phyloP scores from a whole-genome alignment of 257 asterid species.

The Rehmannia glutinosa region DNA sequence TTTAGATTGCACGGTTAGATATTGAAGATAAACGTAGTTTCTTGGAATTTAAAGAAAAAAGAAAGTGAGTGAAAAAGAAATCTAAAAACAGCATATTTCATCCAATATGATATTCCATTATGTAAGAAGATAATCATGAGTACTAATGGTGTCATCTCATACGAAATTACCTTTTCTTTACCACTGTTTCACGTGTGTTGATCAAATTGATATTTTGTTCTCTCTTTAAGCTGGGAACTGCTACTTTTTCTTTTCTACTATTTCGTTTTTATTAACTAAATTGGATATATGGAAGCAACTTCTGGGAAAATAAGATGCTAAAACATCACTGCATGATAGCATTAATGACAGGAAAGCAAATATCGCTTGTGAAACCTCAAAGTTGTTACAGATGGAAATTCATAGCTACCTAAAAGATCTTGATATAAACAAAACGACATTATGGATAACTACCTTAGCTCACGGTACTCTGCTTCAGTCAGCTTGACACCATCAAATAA shows the following conservation, averaged over 20 bases:
- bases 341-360: constrained; percentile 1
- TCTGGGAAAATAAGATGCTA: neutral
- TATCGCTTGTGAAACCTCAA: constrained; percentile 7
- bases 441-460: constrained; percentile 46
- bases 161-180: neutral
- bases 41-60: neutral
- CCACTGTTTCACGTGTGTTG: neutral
- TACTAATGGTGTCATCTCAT: neutral
- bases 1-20: neutral
- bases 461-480: constrained; percentile 65
- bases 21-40: neutral
- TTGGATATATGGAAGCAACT: neutral
- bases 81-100: neutral
- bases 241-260: neutral
- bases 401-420: neutral
- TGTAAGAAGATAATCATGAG: neutral
- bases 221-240: neutral
- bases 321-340: constrained; percentile 1
- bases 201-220: neutral
- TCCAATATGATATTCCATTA: neutral
- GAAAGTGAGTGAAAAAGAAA: neutral
- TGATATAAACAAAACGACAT: neutral
- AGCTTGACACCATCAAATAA: constrained; percentile 76
- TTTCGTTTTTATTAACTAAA: neutral
- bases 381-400: neutral